Evolutionary conservation across 2,329 filamentous ascomycete genomes (phyloP).

Genomic region (Bretziella fagacearum): DNA sequence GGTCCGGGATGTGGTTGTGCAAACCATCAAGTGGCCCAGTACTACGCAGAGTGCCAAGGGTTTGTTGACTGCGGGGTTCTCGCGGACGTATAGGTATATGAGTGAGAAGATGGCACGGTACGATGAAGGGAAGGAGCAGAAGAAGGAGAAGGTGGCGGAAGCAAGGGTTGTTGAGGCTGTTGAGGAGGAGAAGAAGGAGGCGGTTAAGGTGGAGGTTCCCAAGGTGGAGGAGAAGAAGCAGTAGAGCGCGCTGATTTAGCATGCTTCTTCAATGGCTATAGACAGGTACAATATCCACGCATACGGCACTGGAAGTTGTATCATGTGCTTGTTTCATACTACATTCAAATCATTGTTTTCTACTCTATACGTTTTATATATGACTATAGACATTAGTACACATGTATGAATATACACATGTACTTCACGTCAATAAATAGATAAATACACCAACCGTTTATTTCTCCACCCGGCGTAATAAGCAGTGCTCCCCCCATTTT

Average conservation of each 20-base stretch:
- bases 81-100: slow-evolving; percentile 56
- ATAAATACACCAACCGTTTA: background rate
- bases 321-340: background rate
- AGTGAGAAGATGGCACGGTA: slow-evolving; percentile 64
- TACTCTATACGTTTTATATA: background rate
- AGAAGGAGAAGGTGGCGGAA: slow-evolving; percentile 11
- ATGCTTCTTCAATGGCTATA: no score
- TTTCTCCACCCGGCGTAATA: slow-evolving; percentile 43
- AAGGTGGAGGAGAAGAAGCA: background rate
- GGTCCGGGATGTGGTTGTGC: slow-evolving; percentile 61
- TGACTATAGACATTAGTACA: background rate
- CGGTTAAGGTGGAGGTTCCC: background rate
- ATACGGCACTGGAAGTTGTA: background rate
- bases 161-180: background rate
- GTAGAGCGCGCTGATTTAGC: background rate
- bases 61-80: slow-evolving; percentile 57
- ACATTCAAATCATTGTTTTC: background rate
- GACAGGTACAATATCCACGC: background rate
- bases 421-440: no score
- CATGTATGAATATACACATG: background rate
- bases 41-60: slow-evolving; percentile 78
- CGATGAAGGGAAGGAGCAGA: slow-evolving; percentile 26
- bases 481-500: slow-evolving; percentile 77
- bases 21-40: slow-evolving; percentile 85
- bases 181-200: background rate